Evolutionary conservation across 495 filamentous ascomycete species (phyloP).

Genomic region (Clohesyomyces aquaticus): DNA sequence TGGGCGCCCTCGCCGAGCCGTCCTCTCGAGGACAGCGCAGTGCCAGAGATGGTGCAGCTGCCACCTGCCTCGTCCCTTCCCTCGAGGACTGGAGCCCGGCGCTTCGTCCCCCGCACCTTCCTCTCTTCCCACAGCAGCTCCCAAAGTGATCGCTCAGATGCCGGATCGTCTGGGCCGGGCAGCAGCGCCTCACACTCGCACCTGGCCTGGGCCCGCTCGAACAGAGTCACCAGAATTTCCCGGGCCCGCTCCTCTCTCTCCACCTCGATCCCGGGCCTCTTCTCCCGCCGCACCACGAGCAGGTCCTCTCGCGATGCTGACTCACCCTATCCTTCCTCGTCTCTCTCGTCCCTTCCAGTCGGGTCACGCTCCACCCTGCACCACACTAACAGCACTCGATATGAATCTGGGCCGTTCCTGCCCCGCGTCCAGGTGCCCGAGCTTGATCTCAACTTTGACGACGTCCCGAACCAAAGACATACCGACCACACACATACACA

Average conservation of each 20-base stretch:
- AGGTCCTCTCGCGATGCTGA: constrained; percentile 22
- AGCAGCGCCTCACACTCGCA: too few relatives aligned
- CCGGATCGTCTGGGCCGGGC: constrained; percentile 32
- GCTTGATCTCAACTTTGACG: constrained; percentile 42
- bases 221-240: constrained; percentile 34
- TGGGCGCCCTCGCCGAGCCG: constrained; percentile 28
- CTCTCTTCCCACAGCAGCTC: constrained; percentile 25
- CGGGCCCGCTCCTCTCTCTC: constrained; percentile 39
- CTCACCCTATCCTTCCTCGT: constrained; percentile 23
- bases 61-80: constrained; percentile 7
- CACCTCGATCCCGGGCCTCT: constrained; percentile 36
- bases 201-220: constrained; percentile 18
- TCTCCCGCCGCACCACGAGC: constrained; percentile 34
- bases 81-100: constrained; percentile 15
- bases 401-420: constrained; percentile 28
- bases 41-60: constrained; percentile 24
- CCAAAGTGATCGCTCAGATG: constrained; percentile 31
- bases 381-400: constrained; percentile 24
- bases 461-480: constrained; percentile 20
- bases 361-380: constrained; percentile 24
- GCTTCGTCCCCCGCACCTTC: constrained; percentile 27
- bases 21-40: constrained; percentile 7
- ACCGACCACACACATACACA: constrained; percentile 13
- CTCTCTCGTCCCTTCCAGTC: constrained; percentile 22
- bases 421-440: constrained; percentile 39